These are phyloP conservation scores for Eimeria falciformis DNA, from an alignment of 169 alveolate genomes.

Conservation along the genomic window DNA sequence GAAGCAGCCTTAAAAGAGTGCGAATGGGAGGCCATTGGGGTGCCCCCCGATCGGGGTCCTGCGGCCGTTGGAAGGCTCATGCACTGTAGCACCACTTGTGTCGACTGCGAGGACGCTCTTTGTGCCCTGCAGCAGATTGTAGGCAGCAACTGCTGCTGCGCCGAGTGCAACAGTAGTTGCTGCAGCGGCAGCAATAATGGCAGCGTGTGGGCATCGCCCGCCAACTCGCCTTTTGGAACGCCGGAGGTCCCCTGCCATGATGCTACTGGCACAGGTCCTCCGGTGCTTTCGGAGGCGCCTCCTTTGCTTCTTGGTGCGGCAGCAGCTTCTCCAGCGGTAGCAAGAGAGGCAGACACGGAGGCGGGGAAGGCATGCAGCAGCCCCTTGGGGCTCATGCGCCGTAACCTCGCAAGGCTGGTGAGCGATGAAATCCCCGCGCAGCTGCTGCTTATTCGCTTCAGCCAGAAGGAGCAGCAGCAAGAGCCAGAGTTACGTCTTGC, in stretches of 20 bases:
- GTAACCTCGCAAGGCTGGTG: constrained; percentile 15
- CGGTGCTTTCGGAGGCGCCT: background rate
- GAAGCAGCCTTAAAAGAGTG: constrained; percentile 48
- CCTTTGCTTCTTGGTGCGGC: background rate
- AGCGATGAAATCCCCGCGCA: constrained; percentile 26
- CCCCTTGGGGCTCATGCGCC: constrained; percentile 9
- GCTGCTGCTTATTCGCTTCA: constrained; percentile 49
- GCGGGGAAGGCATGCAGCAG: constrained; percentile 6
- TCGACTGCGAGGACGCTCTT: constrained; percentile 34
- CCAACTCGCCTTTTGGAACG: background rate
- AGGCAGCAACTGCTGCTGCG: constrained; percentile 37
- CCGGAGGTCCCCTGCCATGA: background rate
- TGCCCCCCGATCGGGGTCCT: background rate
- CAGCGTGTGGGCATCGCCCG: constrained; percentile 50
- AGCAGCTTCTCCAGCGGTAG: background rate
- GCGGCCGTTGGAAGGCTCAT: background rate
- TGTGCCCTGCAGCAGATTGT: constrained; percentile 27
- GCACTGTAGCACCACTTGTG: constrained; percentile 38
- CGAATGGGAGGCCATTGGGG: constrained; percentile 16
- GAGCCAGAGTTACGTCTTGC: background rate
- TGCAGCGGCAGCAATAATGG: background rate
- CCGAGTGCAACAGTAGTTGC: constrained; percentile 25
- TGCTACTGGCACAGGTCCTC: background rate
- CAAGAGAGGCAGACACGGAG: background rate
- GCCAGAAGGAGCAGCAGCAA: constrained; percentile 1